Evolutionary conservation across 2,329 filamentous ascomycete species (phyloP).

Genomic region (Claviceps africana): DNA sequence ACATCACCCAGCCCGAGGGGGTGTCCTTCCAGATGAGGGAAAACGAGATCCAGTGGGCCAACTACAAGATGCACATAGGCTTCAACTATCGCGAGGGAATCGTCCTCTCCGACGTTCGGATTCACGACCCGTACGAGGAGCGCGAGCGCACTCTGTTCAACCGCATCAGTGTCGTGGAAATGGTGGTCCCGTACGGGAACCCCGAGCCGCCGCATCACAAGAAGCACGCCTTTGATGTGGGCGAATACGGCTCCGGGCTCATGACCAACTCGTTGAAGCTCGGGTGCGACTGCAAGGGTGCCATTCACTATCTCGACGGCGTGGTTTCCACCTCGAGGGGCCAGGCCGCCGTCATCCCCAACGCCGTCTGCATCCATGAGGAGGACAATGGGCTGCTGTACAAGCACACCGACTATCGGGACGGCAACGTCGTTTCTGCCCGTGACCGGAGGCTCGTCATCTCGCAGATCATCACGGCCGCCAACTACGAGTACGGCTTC

Average conservation of each 20-base stretch:
- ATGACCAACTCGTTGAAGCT: slow-evolving; percentile 53
- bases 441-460: slow-evolving; percentile 46
- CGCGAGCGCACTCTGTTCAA: slow-evolving; percentile 47
- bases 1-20: slow-evolving; percentile 26
- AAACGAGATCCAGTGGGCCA: slow-evolving; percentile 42
- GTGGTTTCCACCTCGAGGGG: slow-evolving; percentile 29
- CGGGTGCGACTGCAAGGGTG: slow-evolving; percentile 49
- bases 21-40: slow-evolving; percentile 32
- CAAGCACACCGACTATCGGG: slow-evolving; percentile 52
- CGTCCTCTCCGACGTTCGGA: slow-evolving; percentile 54
- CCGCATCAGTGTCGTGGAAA: slow-evolving; percentile 53
- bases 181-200: slow-evolving; percentile 57
- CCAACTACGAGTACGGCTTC: slow-evolving; percentile 48
- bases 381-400: slow-evolving; percentile 43
- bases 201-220: slow-evolving; percentile 48
- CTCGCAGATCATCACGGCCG: slow-evolving; percentile 50
- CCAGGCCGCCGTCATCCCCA: slow-evolving; percentile 52
- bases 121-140: slow-evolving; percentile 34
- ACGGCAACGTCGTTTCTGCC: slow-evolving; percentile 41
- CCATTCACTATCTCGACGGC: slow-evolving; percentile 31
- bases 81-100: slow-evolving; percentile 60
- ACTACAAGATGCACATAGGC: slow-evolving; percentile 57
- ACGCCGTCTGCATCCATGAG: slow-evolving; percentile 24
- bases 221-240: slow-evolving; percentile 57
- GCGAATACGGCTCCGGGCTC: slow-evolving; percentile 50